Base-by-base conservation (phyloP, 1,139 yeast genomes). In the Candida tropicalis region DNA sequence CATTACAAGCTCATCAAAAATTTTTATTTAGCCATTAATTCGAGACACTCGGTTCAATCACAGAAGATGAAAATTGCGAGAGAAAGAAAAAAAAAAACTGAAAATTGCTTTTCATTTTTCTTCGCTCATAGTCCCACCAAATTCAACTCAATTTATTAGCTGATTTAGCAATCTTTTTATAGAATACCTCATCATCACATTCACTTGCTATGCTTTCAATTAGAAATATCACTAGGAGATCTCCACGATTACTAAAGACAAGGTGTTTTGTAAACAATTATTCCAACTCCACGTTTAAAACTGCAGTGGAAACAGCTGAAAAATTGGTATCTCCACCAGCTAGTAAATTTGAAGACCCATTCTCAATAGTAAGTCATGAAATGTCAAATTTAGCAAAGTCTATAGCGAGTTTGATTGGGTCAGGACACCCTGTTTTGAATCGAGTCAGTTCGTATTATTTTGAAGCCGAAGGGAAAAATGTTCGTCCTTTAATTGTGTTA, bases 401-500 rank as follows among this genome's bases (percentile, higher is more conserved):
- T 58, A 95, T 93, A 49, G 95, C 96, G 38, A 71, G 77, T 25
- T 74, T 93, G 46, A 83, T 93, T 46, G 97, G 98, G 1, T 85
- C 96, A 0, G 96, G 96, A 6, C 97, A 91, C 59, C 97, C 98
- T 1, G 84, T 95, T 5, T 73, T 93, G 46, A 90, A 91, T 64
- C 75, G 95, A 54, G 96, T 91, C 4, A 85, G 96, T 20, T 82
- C 91, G 39, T 93, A 95, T 66, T 93, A 93, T 66, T 91, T 95
- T 56, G 97, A 91, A 63, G 88, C 95, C 16, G 97, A 91, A 60
- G 99, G 99, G 8, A 93, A 93, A 65, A 95, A 90, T 59, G 89
- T 95, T 23, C 77, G 99, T 46, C 99, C 99, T 1, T 68, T 93
- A 55, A 79, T 93, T 50, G 98, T 93, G 15, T 70, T 93, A 45